Evolutionary conservation across 345 rosid genomes (phyloP).

Genomic region (Toxicodendron radicans): DNA sequence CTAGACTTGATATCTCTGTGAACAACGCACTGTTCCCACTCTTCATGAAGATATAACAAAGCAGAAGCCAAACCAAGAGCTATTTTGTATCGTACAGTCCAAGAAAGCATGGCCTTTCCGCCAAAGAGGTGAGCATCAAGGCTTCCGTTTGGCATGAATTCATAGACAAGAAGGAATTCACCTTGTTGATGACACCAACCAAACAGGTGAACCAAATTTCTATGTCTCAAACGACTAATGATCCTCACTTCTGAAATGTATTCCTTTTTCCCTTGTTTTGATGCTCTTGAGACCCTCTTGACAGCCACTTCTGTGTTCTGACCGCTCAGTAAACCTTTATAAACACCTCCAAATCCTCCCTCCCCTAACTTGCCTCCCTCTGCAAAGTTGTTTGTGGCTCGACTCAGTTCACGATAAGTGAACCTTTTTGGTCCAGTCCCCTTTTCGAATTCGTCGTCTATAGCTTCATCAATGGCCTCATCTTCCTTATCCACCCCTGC

Average conservation of each 20-base stretch:
- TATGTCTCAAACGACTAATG: constrained; percentile 50
- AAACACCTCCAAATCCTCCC: constrained; percentile 63
- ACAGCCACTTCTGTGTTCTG: constrained; percentile 42
- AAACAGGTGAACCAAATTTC: constrained; percentile 50
- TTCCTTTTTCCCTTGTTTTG: constrained; percentile 45
- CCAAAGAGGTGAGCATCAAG: constrained; percentile 50
- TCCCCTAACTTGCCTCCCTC: constrained; percentile 51
- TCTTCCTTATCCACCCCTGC: constrained; percentile 1
- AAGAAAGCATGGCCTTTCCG: constrained; percentile 24
- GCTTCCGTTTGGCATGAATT: constrained; percentile 54
- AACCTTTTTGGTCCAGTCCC: constrained; percentile 55
- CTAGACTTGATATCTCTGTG: constrained; percentile 54
- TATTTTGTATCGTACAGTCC: constrained; percentile 41
- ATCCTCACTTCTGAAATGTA: constrained; percentile 52
- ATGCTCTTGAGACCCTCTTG: constrained; percentile 48
- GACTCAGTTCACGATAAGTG: constrained; percentile 35
- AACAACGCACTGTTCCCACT: constrained; percentile 54
- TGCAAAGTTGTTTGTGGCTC: constrained; percentile 39
- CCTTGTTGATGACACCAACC: constrained; percentile 61
- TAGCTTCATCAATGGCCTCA: constrained; percentile 17
- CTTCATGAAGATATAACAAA: constrained; percentile 54
- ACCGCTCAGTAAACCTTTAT: constrained; percentile 39
- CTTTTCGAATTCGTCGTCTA: constrained; percentile 46
- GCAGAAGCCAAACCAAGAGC: constrained; percentile 50
- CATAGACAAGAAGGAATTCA: constrained; percentile 53